Base-by-base conservation (phyloP, 2,329 filamentous ascomycete genomes). In the Annulohypoxylon truncatum region DNA sequence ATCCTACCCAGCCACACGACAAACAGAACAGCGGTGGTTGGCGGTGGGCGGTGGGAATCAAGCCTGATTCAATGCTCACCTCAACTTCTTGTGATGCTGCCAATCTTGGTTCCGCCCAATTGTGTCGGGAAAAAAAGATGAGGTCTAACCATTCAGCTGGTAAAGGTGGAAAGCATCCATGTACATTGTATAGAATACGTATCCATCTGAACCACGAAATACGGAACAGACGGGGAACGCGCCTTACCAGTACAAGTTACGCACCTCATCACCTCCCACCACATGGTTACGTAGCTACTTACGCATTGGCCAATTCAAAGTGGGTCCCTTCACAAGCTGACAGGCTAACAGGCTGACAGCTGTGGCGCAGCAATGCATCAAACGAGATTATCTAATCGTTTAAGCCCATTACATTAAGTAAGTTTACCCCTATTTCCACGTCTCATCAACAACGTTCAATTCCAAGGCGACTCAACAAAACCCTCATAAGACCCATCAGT, bases 151-250 rank as follows among this genome's bases (percentile, higher is more conserved):
- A 52, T 12, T 48, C 33, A 15, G 12, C 50, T 53, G 24, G 35
- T 40, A 63, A 64, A 35, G 29, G 15, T 22, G 38, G 24, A 52
- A 64, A 52, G 48, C 12, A 51, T 42, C 24, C 48, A 42, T 47
- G 40, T 59, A 42, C 15, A 15, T 42, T 15, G 9, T 42, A 42
- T 8, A 9, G 3, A 42, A 7, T 42, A 42, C 38, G 38, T 46
- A 46, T 46, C 20, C 42, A 26, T 46, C 12, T 26, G 20, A 24
- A 26, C 20, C 12, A 54, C 55, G 31, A 50, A 24, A 35, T 35
- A 33, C 62, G 62, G 61, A 47, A 65, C 24, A 18, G 6, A 56
- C 62, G 62, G 62, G 55, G 29, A 59, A 59, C 55, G 31, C 44
- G 56, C 50, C 46, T 53, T 47, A 42, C 24, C 24, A 7, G 22